Percentiles rank a stretch among this genome's conserved stretches.
These are phyloP conservation scores for Colletotrichum truncatum DNA, from an alignment of 2,329 filamentous ascomycete genomes.

Conservation along the genomic window DNA sequence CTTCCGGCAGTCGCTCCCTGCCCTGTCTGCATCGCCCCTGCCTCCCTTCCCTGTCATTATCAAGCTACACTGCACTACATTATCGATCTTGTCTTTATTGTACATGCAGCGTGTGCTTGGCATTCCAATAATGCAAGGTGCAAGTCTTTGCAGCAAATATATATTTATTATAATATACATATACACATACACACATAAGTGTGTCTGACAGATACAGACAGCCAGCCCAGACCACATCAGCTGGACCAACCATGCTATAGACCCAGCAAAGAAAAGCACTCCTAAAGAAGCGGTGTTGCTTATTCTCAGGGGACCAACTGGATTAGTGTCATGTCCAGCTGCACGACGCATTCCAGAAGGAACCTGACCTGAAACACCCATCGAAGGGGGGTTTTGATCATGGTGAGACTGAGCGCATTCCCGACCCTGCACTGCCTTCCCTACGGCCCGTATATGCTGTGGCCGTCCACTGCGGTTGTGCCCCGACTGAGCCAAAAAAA, in stretches of 20 bases:
- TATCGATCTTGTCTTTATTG: too few relatives aligned
- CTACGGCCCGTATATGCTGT: too few relatives aligned
- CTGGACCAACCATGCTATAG: not conserved
- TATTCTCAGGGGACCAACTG: not conserved
- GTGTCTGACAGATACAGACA: not conserved
- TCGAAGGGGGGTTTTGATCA: not conserved
- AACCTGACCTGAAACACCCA: constrained; percentile 22
- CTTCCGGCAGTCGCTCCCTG: too few relatives aligned
- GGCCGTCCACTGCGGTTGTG: too few relatives aligned
- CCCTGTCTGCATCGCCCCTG: not conserved
- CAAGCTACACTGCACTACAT: too few relatives aligned
- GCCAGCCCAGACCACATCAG: not conserved
- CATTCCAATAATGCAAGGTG: too few relatives aligned
- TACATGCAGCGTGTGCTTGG: too few relatives aligned
- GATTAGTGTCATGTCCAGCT: not conserved
- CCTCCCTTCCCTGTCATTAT: not conserved
- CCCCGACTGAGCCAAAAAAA: too few relatives aligned
- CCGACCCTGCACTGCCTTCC: too few relatives aligned
- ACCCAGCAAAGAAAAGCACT: not conserved
- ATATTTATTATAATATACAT: too few relatives aligned
- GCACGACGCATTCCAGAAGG: constrained; percentile 15
- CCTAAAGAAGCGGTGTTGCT: not conserved
- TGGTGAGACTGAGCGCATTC: constrained; percentile 22
- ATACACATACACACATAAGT: too few relatives aligned
- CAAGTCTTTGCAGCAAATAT: too few relatives aligned